Base-by-base conservation (phyloP, 2,329 filamentous ascomycete genomes). In the Neofusicoccum laricinum region DNA sequence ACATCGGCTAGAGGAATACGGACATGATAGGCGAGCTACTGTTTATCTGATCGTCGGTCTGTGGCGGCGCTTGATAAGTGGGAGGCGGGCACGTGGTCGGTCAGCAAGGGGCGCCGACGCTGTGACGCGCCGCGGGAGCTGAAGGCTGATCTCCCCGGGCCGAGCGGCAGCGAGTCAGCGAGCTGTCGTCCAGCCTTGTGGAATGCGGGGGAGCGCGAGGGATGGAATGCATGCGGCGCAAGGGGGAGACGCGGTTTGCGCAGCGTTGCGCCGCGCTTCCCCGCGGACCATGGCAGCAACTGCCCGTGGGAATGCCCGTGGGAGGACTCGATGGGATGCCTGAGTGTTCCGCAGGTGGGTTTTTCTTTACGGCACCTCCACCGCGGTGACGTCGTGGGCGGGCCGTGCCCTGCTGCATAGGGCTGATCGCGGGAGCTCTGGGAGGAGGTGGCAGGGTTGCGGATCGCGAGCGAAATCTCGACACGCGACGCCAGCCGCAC, bases 401-500 rank as follows among this genome's bases (percentile, higher is more conserved):
- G 53, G 40, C 53, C 53, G 48, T 30, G 25, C 25, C 7, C 4
- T 30, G 25, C 25, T 50, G 48, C 48, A 25, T 50, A 50, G 25
- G 53, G 53, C 25, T 58, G 53, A 58, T 43, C 38, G 38, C 38
- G 25, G 51, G 51, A 57, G 51, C 38, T 19, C 14, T 30, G n/a
- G 40, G 38, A 25, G 25, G 41, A 32, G 40, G 25, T 30, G 34
- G 51, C 45, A 41, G 19, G 50, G 34, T 55, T 40, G 34, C 15
- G 14, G 34, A 19, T 55, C 51, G 51, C 11, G 34, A 17, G 40
- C 15, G 61, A 63, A 63, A 43, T 63, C 61, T 51, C 41, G 48
- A 51, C 34, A 41, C 58, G 59, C 46, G 25, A 32, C 48, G 12
- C 21, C 61, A n/a, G 21, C 48, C 48, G 48, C 40, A 32, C 38